phyloP scores from a whole-genome alignment of 257 asterid species.

The Solanum medicagineum region DNA sequence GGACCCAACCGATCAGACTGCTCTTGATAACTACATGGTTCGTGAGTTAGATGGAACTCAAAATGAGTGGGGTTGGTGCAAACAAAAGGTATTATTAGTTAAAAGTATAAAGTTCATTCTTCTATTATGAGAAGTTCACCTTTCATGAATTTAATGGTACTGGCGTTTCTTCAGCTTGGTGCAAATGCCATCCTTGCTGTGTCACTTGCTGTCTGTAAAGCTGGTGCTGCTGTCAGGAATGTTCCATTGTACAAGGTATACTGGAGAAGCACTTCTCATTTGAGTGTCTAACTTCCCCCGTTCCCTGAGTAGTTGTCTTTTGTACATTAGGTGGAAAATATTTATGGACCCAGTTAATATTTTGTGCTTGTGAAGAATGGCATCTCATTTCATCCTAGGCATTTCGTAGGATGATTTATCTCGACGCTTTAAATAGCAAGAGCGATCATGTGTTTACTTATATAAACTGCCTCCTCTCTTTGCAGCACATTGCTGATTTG shows the following conservation, averaged over 20 bases:
- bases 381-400: neutral
- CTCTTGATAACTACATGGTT: slow-evolving; percentile 83
- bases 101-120: neutral
- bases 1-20: slow-evolving; percentile 90
- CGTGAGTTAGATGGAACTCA: slow-evolving; percentile 94
- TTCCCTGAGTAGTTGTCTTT: neutral
- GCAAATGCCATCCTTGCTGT: slow-evolving; percentile 97
- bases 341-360: neutral
- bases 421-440: neutral
- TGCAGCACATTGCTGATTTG: slow-evolving; percentile 93
- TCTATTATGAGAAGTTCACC: neutral
- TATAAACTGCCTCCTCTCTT: neutral
- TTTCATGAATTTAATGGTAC: neutral
- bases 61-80: slow-evolving; percentile 99
- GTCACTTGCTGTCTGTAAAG: slow-evolving; percentile 93
- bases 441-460: neutral
- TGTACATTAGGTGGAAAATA: neutral
- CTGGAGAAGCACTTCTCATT: neutral
- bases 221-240: slow-evolving; percentile 72
- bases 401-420: neutral
- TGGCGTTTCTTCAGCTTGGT: slow-evolving; percentile 59
- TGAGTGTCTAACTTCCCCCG: neutral
- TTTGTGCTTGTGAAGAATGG: neutral
- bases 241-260: slow-evolving; percentile 82
- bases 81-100: slow-evolving; percentile 54